These are phyloP conservation scores for Syncephalastrum sp. DNA, from an alignment of 371 early-diverging fungal genomes.

Conservation along the genomic window DNA sequence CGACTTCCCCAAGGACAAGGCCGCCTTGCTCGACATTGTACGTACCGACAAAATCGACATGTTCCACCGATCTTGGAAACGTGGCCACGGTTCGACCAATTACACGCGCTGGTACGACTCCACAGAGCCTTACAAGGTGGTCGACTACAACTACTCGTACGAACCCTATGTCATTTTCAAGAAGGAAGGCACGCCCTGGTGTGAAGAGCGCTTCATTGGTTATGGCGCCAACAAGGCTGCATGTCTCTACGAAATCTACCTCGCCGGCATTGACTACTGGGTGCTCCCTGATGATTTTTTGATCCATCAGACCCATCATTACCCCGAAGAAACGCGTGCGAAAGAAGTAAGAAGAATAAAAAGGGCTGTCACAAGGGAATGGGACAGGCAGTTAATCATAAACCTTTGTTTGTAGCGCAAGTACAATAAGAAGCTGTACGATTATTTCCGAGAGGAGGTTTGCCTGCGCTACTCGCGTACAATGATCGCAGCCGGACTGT, in stretches of 20 bases:
- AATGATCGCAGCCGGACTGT: conserved; percentile 49
- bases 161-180: conserved; percentile 65
- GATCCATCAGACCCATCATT: conserved; percentile 69
- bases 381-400: background rate
- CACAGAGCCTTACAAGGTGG: conserved; percentile 47
- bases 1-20: conserved; percentile 46
- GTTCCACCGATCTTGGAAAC: conserved; percentile 56
- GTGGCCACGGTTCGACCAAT: conserved; percentile 60
- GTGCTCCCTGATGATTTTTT: conserved; percentile 62
- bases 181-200: conserved; percentile 64
- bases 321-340: conserved; percentile 58
- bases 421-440: conserved; percentile 63
- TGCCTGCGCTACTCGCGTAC: conserved; percentile 61
- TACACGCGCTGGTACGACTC: conserved; percentile 53
- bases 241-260: conserved; percentile 65
- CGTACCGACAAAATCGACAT: conserved; percentile 49
- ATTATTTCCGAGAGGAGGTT: conserved; percentile 63
- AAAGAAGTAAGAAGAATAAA: conserved; percentile 51
- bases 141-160: conserved; percentile 57
- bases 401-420: conserved; percentile 42
- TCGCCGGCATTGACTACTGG: conserved; percentile 65
- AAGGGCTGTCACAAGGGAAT: background rate
- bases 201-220: conserved; percentile 69
- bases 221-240: conserved; percentile 75
- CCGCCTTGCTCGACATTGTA: conserved; percentile 38